phyloP scores from a whole-genome alignment of 176 grass and related monocot species.

The Microstegium vimineum region DNA sequence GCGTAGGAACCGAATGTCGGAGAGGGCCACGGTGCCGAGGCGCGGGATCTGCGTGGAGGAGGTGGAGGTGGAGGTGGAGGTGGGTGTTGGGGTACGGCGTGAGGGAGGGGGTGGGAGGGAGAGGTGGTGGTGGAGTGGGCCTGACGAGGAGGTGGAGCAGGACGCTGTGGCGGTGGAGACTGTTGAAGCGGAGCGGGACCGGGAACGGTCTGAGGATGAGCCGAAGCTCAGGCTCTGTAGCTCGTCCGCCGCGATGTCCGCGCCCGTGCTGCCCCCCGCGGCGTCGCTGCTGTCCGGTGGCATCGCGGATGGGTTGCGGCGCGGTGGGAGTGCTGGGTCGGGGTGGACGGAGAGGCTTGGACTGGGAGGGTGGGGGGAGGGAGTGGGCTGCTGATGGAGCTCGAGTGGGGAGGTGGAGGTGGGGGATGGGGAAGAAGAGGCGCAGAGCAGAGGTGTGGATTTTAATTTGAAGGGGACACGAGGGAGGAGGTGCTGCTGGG shows the following conservation, averaged over 20 bases:
- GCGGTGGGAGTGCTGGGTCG: too few species aligned
- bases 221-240: conserved; percentile 97
- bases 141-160: conserved; percentile 69
- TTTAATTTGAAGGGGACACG: conserved; percentile 47
- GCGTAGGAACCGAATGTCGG: conserved; percentile 73
- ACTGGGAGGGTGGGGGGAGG: too few species aligned
- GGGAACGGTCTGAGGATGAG: conserved; percentile 69
- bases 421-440: neutral
- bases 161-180: conserved; percentile 59
- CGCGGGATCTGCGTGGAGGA: conserved; percentile 6
- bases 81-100: neutral
- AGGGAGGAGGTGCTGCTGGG: neutral
- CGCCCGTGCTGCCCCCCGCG: neutral
- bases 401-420: neutral
- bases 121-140: neutral
- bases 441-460: neutral
- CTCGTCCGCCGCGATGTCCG: conserved; percentile 51
- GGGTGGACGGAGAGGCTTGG: too few species aligned
- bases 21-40: conserved; percentile 47
- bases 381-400: neutral
- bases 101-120: neutral
- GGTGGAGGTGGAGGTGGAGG: neutral
- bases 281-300: neutral
- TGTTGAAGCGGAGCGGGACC: conserved; percentile 73
- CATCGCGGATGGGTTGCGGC: too few species aligned